A percentile compares a stretch with the other conserved stretches of the same genome.
Conservation (phyloP, 2,329 filamentous ascomycete species). For the Pseudogymnoascus sp. region DNA sequence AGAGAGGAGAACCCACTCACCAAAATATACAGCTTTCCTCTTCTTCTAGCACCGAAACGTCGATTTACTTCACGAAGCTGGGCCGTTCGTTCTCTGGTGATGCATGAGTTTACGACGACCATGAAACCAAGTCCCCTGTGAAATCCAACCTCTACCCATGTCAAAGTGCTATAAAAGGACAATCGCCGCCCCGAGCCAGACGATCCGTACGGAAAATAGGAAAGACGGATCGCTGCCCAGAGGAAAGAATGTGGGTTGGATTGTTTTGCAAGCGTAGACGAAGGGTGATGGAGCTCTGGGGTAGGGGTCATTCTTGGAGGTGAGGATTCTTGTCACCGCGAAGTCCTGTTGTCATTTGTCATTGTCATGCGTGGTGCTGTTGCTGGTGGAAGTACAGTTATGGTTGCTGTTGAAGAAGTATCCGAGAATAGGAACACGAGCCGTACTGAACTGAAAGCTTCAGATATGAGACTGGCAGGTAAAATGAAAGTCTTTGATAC, state of each 20-base stretch:
- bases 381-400: background rate
- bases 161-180: background rate
- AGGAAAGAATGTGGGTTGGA: background rate
- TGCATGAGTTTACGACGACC: background rate
- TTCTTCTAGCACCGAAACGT: background rate
- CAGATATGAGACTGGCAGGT: too few species aligned
- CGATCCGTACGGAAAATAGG: background rate
- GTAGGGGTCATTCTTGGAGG: background rate
- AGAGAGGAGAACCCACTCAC: background rate
- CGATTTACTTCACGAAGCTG: background rate
- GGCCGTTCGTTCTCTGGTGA: background rate
- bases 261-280: background rate
- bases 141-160: background rate
- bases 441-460: too few species aligned
- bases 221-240: background rate
- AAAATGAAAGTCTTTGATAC: too few species aligned
- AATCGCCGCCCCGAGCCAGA: background rate
- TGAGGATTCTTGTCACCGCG: background rate
- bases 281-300: background rate
- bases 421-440: too few species aligned
- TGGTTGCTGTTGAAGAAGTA: too few species aligned
- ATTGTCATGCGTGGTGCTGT: background rate
- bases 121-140: background rate
- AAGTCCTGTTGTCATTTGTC: background rate
- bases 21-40: background rate